Base-by-base conservation (phyloP, 208 protist species). In the Crithidia fasciculata region DNA sequence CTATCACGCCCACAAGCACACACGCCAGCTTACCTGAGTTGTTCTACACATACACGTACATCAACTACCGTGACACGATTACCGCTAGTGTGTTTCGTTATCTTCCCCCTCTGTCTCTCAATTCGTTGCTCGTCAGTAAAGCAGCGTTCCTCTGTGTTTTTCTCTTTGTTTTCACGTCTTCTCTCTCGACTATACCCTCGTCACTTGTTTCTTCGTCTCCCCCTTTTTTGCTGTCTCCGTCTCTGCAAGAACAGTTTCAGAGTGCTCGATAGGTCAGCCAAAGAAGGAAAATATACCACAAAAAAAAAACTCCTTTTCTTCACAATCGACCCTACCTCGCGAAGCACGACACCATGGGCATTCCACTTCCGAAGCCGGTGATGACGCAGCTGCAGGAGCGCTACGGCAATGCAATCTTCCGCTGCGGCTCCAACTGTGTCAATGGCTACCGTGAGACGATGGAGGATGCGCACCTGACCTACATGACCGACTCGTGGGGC, bases 381-480 rank as follows among this genome's bases (percentile, higher is more conserved):
- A 84, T 95, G 80, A 96, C 91, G 74, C 86, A 95, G 69, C 69
- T 96, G 36, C 86, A 91, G 75, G 93, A 97, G 80, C 85, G 91
- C 36, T 69, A 89, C 68, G 93, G 93, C n/a, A 97, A 95, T 74
- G 65, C 84, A 56, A 92, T 94, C 69, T 97, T 97, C 74, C 86
- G 91, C 59, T 91, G 88, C 69, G 93, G 91, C 67, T 92, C 88
- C 80, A 91, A 82, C 81, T 97, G 90, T 57, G 90, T 97, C 54
- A 97, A 97, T 72, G 93, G 93, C 47, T 95, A 95, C 76, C 89
- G 93, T 69, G 93, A 97, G 64, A 92, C 81, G 50, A 97, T 97
- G 93, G 91, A 97, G 74, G 93, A 97, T 72, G 89, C 89, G 4
- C 93, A 97, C 76, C 75, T 94, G 57, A 83, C 80, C 18, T 89